Evolutionary conservation across 2,329 filamentous ascomycete genomes (phyloP).

Genomic region (Penicillium oxalicum): DNA sequence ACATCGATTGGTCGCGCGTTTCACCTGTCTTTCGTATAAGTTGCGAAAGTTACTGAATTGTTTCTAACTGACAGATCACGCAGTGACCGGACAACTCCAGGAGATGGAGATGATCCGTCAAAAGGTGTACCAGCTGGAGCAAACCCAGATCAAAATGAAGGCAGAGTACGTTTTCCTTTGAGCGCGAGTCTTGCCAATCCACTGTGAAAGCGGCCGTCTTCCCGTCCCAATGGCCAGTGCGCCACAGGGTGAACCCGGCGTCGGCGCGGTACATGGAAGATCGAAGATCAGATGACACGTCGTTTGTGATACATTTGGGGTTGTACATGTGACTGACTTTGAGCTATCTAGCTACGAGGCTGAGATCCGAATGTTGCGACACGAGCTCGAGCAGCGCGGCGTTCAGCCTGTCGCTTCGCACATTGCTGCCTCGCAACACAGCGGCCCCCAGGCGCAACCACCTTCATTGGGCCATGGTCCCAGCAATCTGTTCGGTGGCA

Average conservation of each 20-base stretch:
- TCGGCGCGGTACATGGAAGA: too few species aligned
- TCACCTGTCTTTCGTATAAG: constrained; percentile 5
- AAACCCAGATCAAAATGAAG: constrained; percentile 81
- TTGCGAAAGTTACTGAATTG: constrained; percentile 17
- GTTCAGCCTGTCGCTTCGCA: constrained; percentile 61
- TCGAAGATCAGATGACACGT: too few species aligned
- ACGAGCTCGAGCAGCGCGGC: constrained; percentile 73
- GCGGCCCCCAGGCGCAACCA: constrained; percentile 76
- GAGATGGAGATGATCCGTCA: constrained; percentile 92
- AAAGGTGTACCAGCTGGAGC: constrained; percentile 90
- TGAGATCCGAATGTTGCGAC: constrained; percentile 75
- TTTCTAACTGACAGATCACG: constrained; percentile 26
- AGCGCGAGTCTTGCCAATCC: background rate
- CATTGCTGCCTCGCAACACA: constrained; percentile 68
- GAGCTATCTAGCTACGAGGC: constrained; percentile 71
- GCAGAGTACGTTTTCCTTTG: constrained; percentile 62
- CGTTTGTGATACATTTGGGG: background rate
- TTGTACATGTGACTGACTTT: constrained; percentile 6
- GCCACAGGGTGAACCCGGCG: too few species aligned
- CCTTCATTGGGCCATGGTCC: constrained; percentile 79
- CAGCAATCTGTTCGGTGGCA: constrained; percentile 87
- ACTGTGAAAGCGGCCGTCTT: background rate
- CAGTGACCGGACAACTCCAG: constrained; percentile 84
- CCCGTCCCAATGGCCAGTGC: background rate
- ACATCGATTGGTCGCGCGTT: constrained; percentile 10